phyloP scores from a whole-genome alignment of 176 grass and related monocot species.

The Triticum urartu region DNA sequence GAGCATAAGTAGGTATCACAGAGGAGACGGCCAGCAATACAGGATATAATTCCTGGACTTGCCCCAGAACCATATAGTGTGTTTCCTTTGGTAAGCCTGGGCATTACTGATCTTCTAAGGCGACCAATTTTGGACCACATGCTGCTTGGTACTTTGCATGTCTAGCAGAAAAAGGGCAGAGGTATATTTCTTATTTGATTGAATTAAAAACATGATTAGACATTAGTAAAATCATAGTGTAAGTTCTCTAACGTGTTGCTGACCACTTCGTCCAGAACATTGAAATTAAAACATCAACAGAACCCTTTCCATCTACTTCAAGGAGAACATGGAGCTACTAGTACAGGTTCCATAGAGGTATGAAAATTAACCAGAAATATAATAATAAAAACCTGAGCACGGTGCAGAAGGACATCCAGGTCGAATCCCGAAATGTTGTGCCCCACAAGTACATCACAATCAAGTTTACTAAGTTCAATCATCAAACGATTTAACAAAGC shows the following conservation, averaged over 20 bases:
- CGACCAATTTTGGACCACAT: constrained; percentile 99
- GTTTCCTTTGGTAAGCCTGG: constrained; percentile 88
- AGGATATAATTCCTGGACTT: constrained; percentile 95
- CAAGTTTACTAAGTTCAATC: constrained; percentile 92
- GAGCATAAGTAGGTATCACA: constrained; percentile 98
- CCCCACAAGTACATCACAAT: constrained; percentile 91
- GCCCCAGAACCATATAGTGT: constrained; percentile 91
- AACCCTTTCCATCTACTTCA: constrained; percentile 20
- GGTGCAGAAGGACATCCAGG: constrained; percentile 90
- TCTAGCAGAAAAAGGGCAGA: constrained; percentile 41
- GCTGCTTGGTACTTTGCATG: constrained; percentile 76
- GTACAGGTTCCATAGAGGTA: neutral
- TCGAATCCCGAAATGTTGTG: constrained; percentile 99
- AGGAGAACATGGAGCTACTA: constrained; percentile 12
- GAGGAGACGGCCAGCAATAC: constrained; percentile 89
- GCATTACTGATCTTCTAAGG: constrained; percentile 82
- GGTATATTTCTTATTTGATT: no score
- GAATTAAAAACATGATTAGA: no score
- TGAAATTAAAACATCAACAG: constrained; percentile 11
- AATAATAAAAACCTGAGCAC: constrained; percentile 73
- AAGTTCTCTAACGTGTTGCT: neutral
- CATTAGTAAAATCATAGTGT: neutral
- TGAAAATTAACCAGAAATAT: neutral
- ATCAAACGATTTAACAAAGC: constrained; percentile 97
- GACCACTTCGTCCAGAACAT: neutral